Evolutionary conservation across 257 asterid genomes (phyloP), one percentile per base, ranked within the genome.

Genomic region (Rauvolfia tetraphylla): DNA sequence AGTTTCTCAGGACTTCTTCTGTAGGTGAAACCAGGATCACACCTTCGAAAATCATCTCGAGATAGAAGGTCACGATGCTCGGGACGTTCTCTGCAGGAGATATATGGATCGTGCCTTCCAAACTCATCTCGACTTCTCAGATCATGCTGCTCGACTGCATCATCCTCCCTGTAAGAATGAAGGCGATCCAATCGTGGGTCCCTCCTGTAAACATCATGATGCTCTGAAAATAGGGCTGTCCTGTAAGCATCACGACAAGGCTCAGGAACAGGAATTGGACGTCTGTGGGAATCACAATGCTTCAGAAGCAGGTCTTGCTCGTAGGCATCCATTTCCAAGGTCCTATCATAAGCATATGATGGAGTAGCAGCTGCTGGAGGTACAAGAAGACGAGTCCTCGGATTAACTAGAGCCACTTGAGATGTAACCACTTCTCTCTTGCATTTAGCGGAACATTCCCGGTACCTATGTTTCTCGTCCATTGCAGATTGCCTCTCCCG

Each of bases 261-360:
- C 79, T 76, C 89, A 61, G 70, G 62, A 2, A 72, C 51, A 9
- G 69, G 62, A 1, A 72, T 67, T n/a, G 29, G 51, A 38, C 38
- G 72, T 71, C 86, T 66, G 34, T 79, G 84, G 38, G 86, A 72
- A 80, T 82, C 86, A 61, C 31, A 77, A 70, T 33, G 85, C 33
- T 56, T 73, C 72, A 79, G 33, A 12, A 82, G 67, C 6, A 57
- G 79, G 38, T 77, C 83, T 7, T 33, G 85, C 41, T 79, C 83
- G 73, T 87, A 85, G 78, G 81, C 80, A 81, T 82, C 83, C 17
- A 36, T 81, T 49, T 82, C 86, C 20, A 79, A 78, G 65, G 83
- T 56, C 83, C 95, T 87, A 59, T 80, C 87, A 62, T 85, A 82
- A 54, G 75, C 83, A 78, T 83, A 84, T 17, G 87, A 81, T 65